Conservation (phyloP, 495 filamentous ascomycete species). For the Talaromyces trachyspermus region DNA sequence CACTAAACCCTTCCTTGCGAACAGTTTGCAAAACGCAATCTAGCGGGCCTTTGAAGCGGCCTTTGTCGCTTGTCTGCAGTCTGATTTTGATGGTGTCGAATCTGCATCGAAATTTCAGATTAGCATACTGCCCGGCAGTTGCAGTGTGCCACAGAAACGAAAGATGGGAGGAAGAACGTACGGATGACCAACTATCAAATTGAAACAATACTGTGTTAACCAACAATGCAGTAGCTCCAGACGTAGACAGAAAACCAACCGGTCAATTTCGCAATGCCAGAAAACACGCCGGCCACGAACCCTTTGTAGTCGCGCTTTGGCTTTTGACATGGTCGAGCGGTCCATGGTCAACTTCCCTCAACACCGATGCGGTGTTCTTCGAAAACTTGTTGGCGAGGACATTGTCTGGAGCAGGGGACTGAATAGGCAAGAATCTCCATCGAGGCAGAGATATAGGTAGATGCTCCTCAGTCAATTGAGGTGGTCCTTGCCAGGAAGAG, state of each 20-base stretch:
- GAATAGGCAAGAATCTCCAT: background rate
- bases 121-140: constrained; percentile 40
- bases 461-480: no score
- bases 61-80: constrained; percentile 72
- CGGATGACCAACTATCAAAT: constrained; percentile 56
- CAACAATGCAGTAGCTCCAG: no score
- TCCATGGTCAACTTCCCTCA: constrained; percentile 29
- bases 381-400: background rate
- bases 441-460: no score
- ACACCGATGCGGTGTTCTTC: constrained; percentile 2
- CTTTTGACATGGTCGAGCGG: background rate
- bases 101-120: constrained; percentile 18
- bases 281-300: constrained; percentile 91
- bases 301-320: constrained; percentile 65
- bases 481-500: no score
- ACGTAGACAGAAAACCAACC: constrained; percentile 53
- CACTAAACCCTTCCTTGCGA: constrained; percentile 68
- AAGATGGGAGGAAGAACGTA: constrained; percentile 28
- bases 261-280: constrained; percentile 81
- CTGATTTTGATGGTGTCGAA: constrained; percentile 98
- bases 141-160: background rate
- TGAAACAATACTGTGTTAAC: no score
- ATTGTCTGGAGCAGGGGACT: background rate
- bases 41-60: constrained; percentile 78
- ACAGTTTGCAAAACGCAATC: constrained; percentile 78